Evolutionary conservation across 2,329 filamentous ascomycete species (phyloP).

Genomic region (Esteya vermicola): DNA sequence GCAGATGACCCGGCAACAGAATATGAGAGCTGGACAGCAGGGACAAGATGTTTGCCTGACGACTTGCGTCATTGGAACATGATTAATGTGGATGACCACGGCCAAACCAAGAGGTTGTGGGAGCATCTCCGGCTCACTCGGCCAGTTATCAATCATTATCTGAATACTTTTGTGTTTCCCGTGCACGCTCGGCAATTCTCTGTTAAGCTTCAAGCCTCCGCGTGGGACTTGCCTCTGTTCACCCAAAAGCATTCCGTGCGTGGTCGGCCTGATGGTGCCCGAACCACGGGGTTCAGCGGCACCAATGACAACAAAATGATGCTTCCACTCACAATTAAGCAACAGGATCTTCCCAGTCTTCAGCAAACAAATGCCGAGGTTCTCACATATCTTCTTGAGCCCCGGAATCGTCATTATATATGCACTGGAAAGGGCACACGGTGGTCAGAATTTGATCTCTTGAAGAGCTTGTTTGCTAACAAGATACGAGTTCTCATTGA

Average conservation of each 20-base stretch:
- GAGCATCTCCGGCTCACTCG: conserved; percentile 30
- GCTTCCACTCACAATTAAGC: conserved; percentile 48
- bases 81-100: conserved; percentile 44
- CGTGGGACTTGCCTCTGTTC: conserved; percentile 50
- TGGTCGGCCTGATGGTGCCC: conserved; percentile 9
- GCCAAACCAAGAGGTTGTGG: conserved; percentile 36
- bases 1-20: conserved; percentile 41
- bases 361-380: conserved; percentile 50
- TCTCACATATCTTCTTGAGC: conserved; percentile 38
- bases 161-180: conserved; percentile 52
- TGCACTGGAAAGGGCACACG: neutral
- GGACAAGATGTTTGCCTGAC: conserved; percentile 25
- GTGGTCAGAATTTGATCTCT: conserved; percentile 29
- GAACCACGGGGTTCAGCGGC: conserved; percentile 57
- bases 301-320: conserved; percentile 51
- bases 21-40: conserved; percentile 36
- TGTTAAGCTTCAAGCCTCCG: conserved; percentile 47
- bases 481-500: conserved; percentile 45
- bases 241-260: conserved; percentile 2
- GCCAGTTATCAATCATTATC: conserved; percentile 41
- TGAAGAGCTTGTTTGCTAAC: conserved; percentile 20
- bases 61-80: conserved; percentile 35
- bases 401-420: conserved; percentile 33
- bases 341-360: conserved; percentile 42
- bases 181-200: conserved; percentile 50